Conservation (phyloP, 345 rosid genomes). For the Pistacia integerrima region DNA sequence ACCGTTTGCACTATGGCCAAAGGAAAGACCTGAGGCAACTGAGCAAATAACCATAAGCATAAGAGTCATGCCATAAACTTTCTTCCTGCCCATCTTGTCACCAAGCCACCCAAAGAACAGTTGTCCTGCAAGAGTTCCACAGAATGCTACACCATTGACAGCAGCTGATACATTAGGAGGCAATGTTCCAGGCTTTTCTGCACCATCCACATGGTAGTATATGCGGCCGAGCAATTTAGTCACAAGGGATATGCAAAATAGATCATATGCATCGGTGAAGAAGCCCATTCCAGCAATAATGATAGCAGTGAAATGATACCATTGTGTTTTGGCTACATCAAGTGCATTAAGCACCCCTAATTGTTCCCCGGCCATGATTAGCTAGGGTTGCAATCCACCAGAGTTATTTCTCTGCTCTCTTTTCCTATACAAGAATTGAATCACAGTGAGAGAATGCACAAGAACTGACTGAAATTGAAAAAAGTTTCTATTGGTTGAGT, state of each 20-base stretch:
- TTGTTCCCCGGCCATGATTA: constrained; percentile 51
- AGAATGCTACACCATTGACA: constrained; percentile 75
- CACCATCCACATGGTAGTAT: constrained; percentile 66
- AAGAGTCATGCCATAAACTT: constrained; percentile 76
- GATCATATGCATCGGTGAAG: constrained; percentile 83
- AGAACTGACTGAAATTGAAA: neutral
- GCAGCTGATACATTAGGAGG: constrained; percentile 79
- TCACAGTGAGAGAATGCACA: constrained; percentile 1
- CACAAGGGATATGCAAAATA: constrained; percentile 80
- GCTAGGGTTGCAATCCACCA: neutral
- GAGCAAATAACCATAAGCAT: constrained; percentile 74
- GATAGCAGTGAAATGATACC: constrained; percentile 83
- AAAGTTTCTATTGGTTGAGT: neutral
- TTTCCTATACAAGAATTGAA: neutral
- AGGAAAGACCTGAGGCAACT: constrained; percentile 67
- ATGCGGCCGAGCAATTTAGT: constrained; percentile 80
- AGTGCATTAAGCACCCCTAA: constrained; percentile 69
- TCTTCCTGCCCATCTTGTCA: constrained; percentile 72
- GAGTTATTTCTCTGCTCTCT: neutral
- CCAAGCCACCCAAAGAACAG: constrained; percentile 90
- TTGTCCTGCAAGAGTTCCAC: constrained; percentile 71
- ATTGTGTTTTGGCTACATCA: constrained; percentile 74
- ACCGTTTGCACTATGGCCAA: constrained; percentile 44
- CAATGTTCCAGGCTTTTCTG: constrained; percentile 59
- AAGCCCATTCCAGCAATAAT: constrained; percentile 86